Evolutionary conservation across 2,329 filamentous ascomycete species (phyloP).

Genomic region (Fusarium torulosum): DNA sequence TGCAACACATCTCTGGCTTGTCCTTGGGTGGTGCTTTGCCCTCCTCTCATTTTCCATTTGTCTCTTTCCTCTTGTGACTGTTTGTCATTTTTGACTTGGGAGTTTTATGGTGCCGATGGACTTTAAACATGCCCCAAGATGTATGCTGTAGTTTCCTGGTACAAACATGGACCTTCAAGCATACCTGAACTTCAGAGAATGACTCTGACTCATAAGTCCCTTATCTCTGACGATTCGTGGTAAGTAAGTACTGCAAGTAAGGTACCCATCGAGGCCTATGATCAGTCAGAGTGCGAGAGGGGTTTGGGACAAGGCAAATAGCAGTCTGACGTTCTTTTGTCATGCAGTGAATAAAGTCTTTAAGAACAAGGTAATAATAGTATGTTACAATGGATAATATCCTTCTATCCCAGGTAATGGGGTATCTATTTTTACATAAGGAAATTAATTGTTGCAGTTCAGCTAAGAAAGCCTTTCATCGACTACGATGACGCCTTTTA

Average conservation of each 20-base stretch:
- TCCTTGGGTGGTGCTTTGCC: background rate
- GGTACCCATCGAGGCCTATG: background rate
- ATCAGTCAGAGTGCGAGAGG: background rate
- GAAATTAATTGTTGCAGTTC: background rate
- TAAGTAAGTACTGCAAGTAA: background rate
- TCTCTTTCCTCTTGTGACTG: too few species aligned
- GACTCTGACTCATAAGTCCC: background rate
- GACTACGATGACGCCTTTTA: background rate
- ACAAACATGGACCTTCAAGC: too few species aligned
- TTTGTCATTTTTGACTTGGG: too few species aligned
- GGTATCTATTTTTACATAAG: background rate
- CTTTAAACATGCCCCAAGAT: too few species aligned
- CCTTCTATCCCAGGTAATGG: background rate
- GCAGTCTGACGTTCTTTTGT: background rate
- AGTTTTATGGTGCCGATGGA: too few species aligned
- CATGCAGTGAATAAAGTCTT: background rate
- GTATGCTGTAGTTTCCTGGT: too few species aligned
- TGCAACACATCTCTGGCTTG: too few species aligned
- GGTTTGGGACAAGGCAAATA: background rate
- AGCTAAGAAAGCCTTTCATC: background rate
- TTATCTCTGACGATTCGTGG: background rate
- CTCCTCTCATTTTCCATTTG: too few species aligned
- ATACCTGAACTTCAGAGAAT: background rate
- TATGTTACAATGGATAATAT: background rate
- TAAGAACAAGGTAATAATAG: background rate